Evolutionary conservation across 2,329 filamentous ascomycete genomes (phyloP).

Genomic region (Arthrobotrys musiformis): DNA sequence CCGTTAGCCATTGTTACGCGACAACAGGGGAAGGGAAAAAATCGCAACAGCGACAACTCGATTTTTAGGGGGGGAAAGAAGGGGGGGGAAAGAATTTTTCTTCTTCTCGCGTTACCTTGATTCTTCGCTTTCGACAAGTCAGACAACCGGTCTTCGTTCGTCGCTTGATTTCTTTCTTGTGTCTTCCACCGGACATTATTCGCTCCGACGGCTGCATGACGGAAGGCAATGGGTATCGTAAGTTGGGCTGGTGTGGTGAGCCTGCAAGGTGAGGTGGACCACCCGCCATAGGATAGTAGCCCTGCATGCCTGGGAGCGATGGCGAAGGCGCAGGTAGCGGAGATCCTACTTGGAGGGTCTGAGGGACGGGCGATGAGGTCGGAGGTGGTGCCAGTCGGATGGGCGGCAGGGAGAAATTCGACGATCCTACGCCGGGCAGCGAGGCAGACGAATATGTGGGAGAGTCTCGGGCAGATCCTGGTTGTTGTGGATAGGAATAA

Average conservation of each 20-base stretch:
- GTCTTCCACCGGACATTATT: slow-evolving; percentile 72
- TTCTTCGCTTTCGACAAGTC: slow-evolving; percentile 74
- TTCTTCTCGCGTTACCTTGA: slow-evolving; percentile 71
- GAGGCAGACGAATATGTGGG: slow-evolving; percentile 65
- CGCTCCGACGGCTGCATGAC: slow-evolving; percentile 65
- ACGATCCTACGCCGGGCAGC: slow-evolving; percentile 65
- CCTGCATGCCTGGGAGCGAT: slow-evolving; percentile 66
- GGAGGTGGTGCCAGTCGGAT: slow-evolving; percentile 65
- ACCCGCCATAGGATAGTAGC: slow-evolving; percentile 65
- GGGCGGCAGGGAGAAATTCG: slow-evolving; percentile 66
- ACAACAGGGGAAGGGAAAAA: not conserved
- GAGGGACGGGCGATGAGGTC: slow-evolving; percentile 63
- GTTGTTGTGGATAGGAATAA: slow-evolving; percentile 65
- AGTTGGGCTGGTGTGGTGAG: slow-evolving; percentile 65
- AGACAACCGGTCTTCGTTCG: slow-evolving; percentile 79
- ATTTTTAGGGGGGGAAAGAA: slow-evolving; percentile 58
- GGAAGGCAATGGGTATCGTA: slow-evolving; percentile 69
- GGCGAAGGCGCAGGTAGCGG: slow-evolving; percentile 66
- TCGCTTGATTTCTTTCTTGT: slow-evolving; percentile 76
- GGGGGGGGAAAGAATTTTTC: not conserved
- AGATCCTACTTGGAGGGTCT: slow-evolving; percentile 66
- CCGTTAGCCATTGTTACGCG: slow-evolving; percentile 50
- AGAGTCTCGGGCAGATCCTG: slow-evolving; percentile 58
- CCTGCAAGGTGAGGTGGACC: slow-evolving; percentile 66
- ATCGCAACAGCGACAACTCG: slow-evolving; percentile 57